Evolutionary conservation across 2,329 filamentous ascomycete species (phyloP).

Genomic region (Ascochyta lentis): DNA sequence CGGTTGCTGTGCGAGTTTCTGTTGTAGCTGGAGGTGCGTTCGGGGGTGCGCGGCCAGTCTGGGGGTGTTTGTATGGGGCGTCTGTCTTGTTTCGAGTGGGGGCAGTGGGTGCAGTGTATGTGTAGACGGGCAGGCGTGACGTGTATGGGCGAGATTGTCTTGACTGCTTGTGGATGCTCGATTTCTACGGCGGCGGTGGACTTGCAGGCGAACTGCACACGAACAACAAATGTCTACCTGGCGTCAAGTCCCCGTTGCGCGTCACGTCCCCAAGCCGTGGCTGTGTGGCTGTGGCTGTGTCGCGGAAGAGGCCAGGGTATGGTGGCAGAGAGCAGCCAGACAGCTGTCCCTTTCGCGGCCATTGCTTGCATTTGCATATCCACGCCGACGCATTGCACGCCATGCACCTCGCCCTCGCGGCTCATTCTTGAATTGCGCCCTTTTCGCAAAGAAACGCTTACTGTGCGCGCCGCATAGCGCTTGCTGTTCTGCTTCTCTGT

Average conservation of each 20-base stretch:
- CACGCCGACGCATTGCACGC: constrained; percentile 16
- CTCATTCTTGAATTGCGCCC: constrained; percentile 29
- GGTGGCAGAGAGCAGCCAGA: constrained; percentile 13
- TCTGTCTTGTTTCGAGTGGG: constrained; percentile 5
- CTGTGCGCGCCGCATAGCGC: constrained; percentile 18
- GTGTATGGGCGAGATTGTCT: not conserved
- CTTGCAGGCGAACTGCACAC: too few relatives aligned
- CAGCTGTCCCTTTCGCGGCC: constrained; percentile 37
- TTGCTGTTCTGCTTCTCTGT: constrained; percentile 37
- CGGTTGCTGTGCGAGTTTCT: not conserved
- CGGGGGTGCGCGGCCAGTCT: constrained; percentile 33
- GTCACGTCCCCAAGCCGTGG: not conserved
- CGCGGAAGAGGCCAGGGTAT: constrained; percentile 19
- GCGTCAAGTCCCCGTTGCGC: constrained; percentile 2
- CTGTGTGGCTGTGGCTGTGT: not conserved
- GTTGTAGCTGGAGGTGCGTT: constrained; percentile 19
- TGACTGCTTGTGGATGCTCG: not conserved
- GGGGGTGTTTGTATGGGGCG: constrained; percentile 7
- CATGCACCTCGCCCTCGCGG: constrained; percentile 32
- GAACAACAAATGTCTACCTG: constrained; percentile 7
- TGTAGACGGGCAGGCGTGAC: not conserved
- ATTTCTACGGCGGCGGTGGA: not conserved
- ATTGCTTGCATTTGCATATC: not conserved
- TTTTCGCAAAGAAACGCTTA: constrained; percentile 8
- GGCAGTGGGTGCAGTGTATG: not conserved